Conservation (phyloP, 768 basidiomycete species). For the Lenzites betulinus region DNA sequence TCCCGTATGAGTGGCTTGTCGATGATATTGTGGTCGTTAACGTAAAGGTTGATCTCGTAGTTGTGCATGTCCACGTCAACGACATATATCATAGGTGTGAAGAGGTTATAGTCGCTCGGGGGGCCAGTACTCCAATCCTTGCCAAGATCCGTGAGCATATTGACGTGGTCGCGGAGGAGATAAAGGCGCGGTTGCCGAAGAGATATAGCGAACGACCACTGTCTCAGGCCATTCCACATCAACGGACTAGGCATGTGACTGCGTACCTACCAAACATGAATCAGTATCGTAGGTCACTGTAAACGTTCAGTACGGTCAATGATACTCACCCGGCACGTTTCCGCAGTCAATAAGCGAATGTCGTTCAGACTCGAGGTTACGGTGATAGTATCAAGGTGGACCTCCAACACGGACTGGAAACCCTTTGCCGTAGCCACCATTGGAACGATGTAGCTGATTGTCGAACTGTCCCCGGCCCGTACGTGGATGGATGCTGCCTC, state of each 20-base stretch:
- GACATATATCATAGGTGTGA: conserved; percentile 79
- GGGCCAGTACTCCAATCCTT: conserved; percentile 91
- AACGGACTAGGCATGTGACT: conserved; percentile 80
- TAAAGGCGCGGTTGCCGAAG: conserved; percentile 74
- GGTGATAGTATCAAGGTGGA: conserved; percentile 78
- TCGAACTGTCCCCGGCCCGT: conserved; percentile 76
- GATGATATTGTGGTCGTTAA: conserved; percentile 97
- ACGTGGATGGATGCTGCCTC: conserved; percentile 76
- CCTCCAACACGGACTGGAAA: conserved; percentile 77
- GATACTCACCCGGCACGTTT: conserved; percentile 70
- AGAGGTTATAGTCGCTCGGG: conserved; percentile 76
- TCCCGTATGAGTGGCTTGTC: conserved; percentile 80
- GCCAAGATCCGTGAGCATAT: conserved; percentile 90
- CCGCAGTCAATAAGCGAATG: conserved; percentile 72
- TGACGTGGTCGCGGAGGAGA: conserved; percentile 90
- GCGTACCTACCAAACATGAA: conserved; percentile 48
- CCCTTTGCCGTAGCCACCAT: conserved; percentile 75
- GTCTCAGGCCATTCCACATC: conserved; percentile 77
- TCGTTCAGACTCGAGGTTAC: conserved; percentile 89
- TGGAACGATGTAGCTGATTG: conserved; percentile 82
- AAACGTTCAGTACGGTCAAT: neutral
- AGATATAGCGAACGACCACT: conserved; percentile 76
- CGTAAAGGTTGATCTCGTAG: conserved; percentile 77
- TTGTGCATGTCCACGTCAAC: conserved; percentile 73
- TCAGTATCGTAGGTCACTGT: neutral